Conservation (phyloP, 2,329 filamentous ascomycete genomes). For the Apiospora kogelbergensis region DNA sequence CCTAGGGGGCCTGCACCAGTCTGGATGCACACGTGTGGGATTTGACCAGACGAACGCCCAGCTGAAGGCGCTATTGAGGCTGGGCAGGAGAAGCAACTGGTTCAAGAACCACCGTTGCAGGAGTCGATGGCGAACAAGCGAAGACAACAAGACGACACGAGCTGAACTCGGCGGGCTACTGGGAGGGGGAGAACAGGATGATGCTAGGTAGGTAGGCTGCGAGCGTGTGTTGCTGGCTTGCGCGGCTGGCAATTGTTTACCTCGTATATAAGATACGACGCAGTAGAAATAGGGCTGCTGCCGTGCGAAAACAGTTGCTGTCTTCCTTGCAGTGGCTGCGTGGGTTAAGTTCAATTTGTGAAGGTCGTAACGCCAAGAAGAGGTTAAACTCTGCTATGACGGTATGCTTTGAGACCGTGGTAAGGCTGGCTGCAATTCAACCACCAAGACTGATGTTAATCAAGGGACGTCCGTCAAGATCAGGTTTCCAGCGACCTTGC, state of each 20-base stretch:
- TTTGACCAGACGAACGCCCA: conserved; percentile 7
- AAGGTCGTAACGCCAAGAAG: conserved; percentile 4
- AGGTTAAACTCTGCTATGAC: conserved; percentile 5
- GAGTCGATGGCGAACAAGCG: not conserved
- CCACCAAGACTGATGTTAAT: not conserved
- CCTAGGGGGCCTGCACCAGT: conserved; percentile 1
- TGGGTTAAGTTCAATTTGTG: conserved; percentile 1
- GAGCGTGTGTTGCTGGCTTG: not conserved
- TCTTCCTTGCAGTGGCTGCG: not conserved
- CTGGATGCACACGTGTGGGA: conserved; percentile 8
- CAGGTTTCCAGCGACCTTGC: not conserved
- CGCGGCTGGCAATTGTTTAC: not conserved
- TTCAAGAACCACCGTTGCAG: not conserved
- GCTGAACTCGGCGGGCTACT: not conserved
- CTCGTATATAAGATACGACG: not conserved
- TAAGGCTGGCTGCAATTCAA: not conserved
- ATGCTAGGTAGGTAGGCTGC: not conserved
- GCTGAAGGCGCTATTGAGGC: conserved; percentile 7
- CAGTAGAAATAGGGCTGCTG: conserved; percentile 4
- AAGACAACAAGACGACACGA: not conserved
- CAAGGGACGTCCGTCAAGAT: not conserved
- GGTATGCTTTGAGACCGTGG: conserved; percentile 4
- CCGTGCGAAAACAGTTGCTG: conserved; percentile 4
- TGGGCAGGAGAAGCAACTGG: not conserved
- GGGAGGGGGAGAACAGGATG: not conserved